These are phyloP conservation scores for Cymbopogon flexuosus DNA, from an alignment of 202 grass and related monocot genomes.

Conservation along the genomic window DNA sequence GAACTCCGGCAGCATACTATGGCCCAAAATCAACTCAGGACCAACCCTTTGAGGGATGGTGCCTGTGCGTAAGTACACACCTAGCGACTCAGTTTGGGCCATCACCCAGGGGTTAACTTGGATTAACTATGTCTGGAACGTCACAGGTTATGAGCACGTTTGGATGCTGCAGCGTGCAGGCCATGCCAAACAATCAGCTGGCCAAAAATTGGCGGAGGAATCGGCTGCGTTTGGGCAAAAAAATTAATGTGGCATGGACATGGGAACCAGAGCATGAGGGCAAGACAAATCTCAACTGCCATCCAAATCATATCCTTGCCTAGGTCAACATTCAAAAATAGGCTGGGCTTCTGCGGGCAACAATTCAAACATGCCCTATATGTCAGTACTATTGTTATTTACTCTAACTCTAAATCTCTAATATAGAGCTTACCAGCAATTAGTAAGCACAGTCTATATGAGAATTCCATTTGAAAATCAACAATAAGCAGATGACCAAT, in stretches of 20 bases:
- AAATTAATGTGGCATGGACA: not conserved
- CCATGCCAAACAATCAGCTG: not conserved
- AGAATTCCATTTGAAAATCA: not conserved
- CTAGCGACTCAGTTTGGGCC: too few relatives aligned
- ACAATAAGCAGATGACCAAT: not conserved
- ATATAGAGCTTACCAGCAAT: not conserved
- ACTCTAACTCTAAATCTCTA: not conserved
- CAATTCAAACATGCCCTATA: not conserved
- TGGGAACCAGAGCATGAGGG: not conserved
- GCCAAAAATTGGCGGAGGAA: not conserved
- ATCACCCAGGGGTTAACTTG: too few relatives aligned
- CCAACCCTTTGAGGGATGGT: not conserved
- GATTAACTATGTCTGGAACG: not conserved
- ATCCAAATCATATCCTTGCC: not conserved
- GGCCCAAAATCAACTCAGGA: not conserved
- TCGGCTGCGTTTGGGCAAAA: not conserved
- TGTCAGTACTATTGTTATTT: not conserved
- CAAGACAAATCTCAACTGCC: not conserved
- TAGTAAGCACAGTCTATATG: not conserved
- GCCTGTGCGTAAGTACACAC: too few relatives aligned
- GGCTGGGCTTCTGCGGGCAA: not conserved
- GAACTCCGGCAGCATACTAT: not conserved
- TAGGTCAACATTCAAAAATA: not conserved
- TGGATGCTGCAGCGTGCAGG: not conserved
- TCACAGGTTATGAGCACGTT: not conserved